Evolutionary conservation across 2,329 filamentous ascomycete species (phyloP), one percentile per base, ranked within the genome.

Genomic region (Claviceps purpurea): DNA sequence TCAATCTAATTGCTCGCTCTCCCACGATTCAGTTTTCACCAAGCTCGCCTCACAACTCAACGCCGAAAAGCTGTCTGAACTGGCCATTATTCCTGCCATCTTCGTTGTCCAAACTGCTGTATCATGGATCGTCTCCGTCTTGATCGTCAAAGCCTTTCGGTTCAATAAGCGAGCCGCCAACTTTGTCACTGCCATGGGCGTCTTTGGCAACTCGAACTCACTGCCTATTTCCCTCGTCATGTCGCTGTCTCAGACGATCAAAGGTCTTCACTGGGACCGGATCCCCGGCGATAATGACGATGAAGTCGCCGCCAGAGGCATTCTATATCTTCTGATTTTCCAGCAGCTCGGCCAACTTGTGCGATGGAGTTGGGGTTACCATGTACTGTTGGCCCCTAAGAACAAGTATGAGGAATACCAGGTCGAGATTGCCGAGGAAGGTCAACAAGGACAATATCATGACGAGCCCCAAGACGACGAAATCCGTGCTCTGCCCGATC

Each of bases 161-260:
- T 90, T 98, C 69, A 82, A 81, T 60, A 89, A 86, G 67, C 82
- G 91, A 56, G 87, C 89, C 43, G 80, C 84, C 58, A 98, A 98
- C 70, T 98, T 98, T 63, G 86, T 98, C 43, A 87, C 89, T 37
- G 93, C 93, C 50, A 98, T 98, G 93, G 90, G 87, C 40, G 78
- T 97, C 48, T 98, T 98, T 66, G 93, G 91, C 60, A 98, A 98
- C 68, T 97, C 91, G 38, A 98, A 98, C 70, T 97, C 93, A 18
- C 78, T 98, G 20, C 93, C 93, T 0, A 97, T 98, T 56, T 98
- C 93, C 0, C 81, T 98, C 52, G 89, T 98, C 56, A 79, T 97
- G 53, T 96, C 91, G 8, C 77, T 98, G 11, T 94, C 91, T 14
- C 87, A 95, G 65, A 98, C 93, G 0, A 76, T 98, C 52, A 82